Conservation (phyloP, 129 eudicot species). For the Flaveria brownii region DNA sequence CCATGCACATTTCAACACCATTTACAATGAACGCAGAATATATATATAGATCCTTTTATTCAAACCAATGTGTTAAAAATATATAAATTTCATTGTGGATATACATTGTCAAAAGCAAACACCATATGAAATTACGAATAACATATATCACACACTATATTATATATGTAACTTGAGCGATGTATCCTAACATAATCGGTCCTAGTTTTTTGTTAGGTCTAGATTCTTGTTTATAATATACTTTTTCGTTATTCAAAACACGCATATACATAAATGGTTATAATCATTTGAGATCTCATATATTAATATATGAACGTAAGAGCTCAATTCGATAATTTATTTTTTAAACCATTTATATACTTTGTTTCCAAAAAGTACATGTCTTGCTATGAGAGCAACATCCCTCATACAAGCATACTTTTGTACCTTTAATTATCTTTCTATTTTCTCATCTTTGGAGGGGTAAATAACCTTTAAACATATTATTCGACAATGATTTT, state of each 20-base stretch:
- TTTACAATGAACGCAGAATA: not conserved
- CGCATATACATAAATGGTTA: too few species aligned
- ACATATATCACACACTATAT: too few species aligned
- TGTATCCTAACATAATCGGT: too few species aligned
- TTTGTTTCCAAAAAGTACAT: conserved; percentile 24
- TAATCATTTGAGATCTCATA: too few species aligned
- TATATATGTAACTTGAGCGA: too few species aligned
- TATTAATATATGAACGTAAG: too few species aligned
- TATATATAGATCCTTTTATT: not conserved
- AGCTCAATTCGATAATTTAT: too few species aligned
- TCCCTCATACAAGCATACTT: not conserved
- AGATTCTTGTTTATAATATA: too few species aligned
- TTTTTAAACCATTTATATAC: not conserved
- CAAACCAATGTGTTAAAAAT: not conserved
- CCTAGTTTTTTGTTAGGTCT: too few species aligned
- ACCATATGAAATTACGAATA: too few species aligned
- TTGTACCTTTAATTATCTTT: conserved; percentile 19
- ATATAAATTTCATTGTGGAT: too few species aligned
- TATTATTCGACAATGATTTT: conserved; percentile 51
- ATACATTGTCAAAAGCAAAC: not conserved
- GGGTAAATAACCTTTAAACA: conserved; percentile 25
- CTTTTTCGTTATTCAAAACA: too few species aligned
- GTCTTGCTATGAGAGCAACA: conserved; percentile 60
- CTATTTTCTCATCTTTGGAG: conserved; percentile 15
- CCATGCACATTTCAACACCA: conserved; percentile 20